Base-by-base conservation (phyloP, 2,329 filamentous ascomycete genomes). In the Fusarium subtropicale region DNA sequence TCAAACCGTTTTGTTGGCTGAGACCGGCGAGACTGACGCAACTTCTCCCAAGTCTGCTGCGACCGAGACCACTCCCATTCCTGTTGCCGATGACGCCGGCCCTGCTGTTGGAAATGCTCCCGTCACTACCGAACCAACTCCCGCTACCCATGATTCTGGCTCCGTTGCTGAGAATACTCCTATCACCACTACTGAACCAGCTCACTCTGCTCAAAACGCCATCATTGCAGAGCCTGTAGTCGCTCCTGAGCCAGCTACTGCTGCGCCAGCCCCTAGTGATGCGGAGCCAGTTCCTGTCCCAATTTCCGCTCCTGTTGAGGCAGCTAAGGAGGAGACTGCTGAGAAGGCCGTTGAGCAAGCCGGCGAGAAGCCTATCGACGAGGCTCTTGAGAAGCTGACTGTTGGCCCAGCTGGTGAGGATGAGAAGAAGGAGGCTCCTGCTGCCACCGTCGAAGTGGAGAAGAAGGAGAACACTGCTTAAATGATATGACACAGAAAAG, bases 1-100 rank as follows among this genome's bases (percentile, higher is more conserved):
- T 13, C 60, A 76, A 36, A 74, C 76, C 3, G 74, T 82, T 28
- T 51, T 71, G 31, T 66, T 81, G 24, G 69, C 64, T 24, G 39
- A 64, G 42, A 22, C 63, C 11, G 57, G 57, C 18, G 57, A 71
- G 56, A 41, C 71, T 18, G 57, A 53, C 15, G 57, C 71, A 54
- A 34, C 71, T 30, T 45, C 61, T 45, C 44, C 63, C 36, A 51
- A 63, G 42, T 11, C 48, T 52, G 20, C 55, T 18, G 47, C 18
- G 16, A 11, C 31, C 16, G 56, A 72, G 38, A 18, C 55, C 16
- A 30, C 48, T 16, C 22, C 30, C 18, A 38, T 46, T n/a, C 31
- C 39, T 10, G 15, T 20, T 30, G 39, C 30, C 16, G 42, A 15
- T 26, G 18, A 22, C 13, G 34, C 39, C 26, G 13, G 26, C 7